A percentile compares a stretch with the other conserved stretches of the same genome.
Conservation (phyloP, 139 green algal genomes). For the Dunaliella primolecta region DNA sequence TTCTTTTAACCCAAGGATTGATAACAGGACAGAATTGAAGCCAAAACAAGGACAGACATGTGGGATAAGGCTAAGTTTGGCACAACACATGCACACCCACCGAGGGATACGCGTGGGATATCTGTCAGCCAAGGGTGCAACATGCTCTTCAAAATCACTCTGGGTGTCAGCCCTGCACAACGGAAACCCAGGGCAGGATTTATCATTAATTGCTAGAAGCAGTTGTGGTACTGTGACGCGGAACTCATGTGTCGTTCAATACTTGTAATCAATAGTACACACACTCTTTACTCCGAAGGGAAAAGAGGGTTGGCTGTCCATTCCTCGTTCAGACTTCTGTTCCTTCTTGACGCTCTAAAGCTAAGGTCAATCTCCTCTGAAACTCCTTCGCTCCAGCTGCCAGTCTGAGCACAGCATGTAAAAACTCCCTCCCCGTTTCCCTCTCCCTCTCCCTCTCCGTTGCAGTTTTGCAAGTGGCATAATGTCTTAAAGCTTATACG, state of each 20-base stretch:
- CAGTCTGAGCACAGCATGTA: too few species aligned
- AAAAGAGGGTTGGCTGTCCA: too few species aligned
- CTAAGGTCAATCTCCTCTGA: neutral
- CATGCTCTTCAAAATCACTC: slow-evolving; percentile 15
- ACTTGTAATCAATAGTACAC: too few species aligned
- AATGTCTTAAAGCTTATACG: neutral
- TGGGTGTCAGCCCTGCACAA: slow-evolving; percentile 10
- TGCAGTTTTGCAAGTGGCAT: neutral
- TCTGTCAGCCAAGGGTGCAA: slow-evolving; percentile 10
- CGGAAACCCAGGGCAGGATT: too few species aligned
- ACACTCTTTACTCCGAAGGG: too few species aligned
- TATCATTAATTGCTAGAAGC: too few species aligned
- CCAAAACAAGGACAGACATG: neutral
- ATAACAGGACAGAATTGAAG: neutral
- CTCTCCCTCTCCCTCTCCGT: neutral
- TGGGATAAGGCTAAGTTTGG: too few species aligned
- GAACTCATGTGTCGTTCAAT: too few species aligned
- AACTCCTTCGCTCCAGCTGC: too few species aligned
- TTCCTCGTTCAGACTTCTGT: too few species aligned
- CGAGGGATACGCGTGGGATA: slow-evolving; percentile 16
- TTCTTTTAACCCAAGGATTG: neutral
- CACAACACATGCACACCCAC: neutral
- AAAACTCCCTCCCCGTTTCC: neutral
- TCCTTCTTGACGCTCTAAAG: neutral
- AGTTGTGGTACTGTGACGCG: neutral